phyloP scores from a whole-genome alignment of 2,329 filamentous ascomycete genomes.

The Diaporthe longicolla region DNA sequence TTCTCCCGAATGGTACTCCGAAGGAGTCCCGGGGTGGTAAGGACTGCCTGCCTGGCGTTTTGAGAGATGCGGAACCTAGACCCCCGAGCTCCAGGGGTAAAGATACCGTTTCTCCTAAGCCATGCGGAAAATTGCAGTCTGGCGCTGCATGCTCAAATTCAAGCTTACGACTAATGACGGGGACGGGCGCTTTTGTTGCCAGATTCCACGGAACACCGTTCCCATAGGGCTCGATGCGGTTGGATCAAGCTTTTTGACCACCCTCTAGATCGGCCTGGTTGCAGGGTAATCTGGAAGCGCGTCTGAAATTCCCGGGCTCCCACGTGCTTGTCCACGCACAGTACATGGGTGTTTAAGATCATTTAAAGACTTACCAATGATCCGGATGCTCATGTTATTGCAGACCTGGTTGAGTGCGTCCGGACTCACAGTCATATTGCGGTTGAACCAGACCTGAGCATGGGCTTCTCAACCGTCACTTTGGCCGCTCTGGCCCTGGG shows the following conservation, averaged over 20 bases:
- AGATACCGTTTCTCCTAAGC: slow-evolving; percentile 2
- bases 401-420: neutral
- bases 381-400: neutral
- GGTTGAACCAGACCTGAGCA: neutral
- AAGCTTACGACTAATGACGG: neutral
- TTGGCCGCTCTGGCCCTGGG: slow-evolving; percentile 13
- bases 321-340: neutral
- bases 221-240: slow-evolving; percentile 11
- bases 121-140: neutral
- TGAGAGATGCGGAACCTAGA: slow-evolving; percentile 25
- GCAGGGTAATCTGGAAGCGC: slow-evolving; percentile 16
- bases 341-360: neutral
- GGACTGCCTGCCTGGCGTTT: neutral
- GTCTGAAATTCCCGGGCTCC: neutral
- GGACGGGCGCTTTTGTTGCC: neutral
- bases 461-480: neutral
- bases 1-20: neutral
- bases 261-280: neutral
- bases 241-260: slow-evolving; percentile 24
- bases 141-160: too few species aligned
- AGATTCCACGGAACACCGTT: neutral
- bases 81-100: slow-evolving; percentile 14
- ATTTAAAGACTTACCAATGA: slow-evolving; percentile 1
- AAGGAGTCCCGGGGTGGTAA: neutral
- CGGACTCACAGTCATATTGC: neutral